Evolutionary conservation across 495 filamentous ascomycete genomes (phyloP).

Genomic region (Alectoria sarmentosa): DNA sequence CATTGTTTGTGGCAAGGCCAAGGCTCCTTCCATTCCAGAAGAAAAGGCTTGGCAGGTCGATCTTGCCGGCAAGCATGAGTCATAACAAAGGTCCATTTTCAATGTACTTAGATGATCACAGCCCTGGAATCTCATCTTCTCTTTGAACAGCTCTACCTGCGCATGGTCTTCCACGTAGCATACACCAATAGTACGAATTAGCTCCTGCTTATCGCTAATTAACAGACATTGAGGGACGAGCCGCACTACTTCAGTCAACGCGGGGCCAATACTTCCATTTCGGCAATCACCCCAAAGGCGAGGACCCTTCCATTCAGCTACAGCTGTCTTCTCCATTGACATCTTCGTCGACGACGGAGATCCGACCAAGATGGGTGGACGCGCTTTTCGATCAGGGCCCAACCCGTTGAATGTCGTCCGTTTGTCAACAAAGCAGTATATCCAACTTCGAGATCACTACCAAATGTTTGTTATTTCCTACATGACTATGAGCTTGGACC

Average conservation of each 20-base stretch:
- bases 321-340: background rate
- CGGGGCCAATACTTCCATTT: no score
- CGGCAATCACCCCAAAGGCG: background rate
- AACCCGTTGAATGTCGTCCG: background rate
- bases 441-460: background rate
- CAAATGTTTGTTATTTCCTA: background rate
- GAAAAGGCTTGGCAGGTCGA: background rate
- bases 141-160: background rate
- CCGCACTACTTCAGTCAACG: background rate
- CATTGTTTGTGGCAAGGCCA: no score
- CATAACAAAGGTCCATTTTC: no score
- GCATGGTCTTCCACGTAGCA: background rate
- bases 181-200: background rate
- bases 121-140: background rate
- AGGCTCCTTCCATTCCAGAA: background rate
- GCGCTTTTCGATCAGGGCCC: background rate
- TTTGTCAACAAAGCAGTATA: background rate
- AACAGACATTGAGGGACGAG: background rate
- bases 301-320: background rate
- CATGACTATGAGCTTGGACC: background rate
- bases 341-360: background rate
- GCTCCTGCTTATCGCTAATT: background rate
- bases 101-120: no score
- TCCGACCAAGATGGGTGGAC: background rate
- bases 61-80: background rate